These are phyloP conservation scores for Coemansia sp. DNA, from an alignment of 192 early-diverging fungal species.

Conservation along the genomic window DNA sequence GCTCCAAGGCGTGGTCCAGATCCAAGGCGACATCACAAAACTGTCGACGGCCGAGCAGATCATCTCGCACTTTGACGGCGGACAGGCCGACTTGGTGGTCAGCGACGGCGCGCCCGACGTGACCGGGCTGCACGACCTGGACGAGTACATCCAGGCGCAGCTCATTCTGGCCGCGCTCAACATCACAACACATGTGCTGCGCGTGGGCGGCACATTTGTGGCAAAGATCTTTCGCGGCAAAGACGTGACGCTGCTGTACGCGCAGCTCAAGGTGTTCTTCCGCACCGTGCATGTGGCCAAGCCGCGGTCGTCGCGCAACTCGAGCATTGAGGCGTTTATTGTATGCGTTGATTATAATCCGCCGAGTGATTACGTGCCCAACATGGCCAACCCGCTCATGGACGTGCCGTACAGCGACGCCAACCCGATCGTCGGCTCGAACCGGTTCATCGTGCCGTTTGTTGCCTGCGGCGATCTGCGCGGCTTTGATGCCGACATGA, in stretches of 20 bases:
- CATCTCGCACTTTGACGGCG: slow-evolving; percentile 83
- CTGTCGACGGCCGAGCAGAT: slow-evolving; percentile 88
- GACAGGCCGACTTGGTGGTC: slow-evolving; percentile 88
- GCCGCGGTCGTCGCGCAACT: slow-evolving; percentile 90
- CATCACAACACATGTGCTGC: slow-evolving; percentile 93
- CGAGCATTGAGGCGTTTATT: slow-evolving; percentile 91
- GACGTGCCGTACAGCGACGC: slow-evolving; percentile 73
- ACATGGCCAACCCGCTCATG: slow-evolving; percentile 86
- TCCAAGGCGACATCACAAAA: slow-evolving; percentile 99
- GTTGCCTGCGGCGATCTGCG: slow-evolving; percentile 88
- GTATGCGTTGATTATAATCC: slow-evolving; percentile 90
- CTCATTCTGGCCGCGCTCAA: slow-evolving; percentile 92
- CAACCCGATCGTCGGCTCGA: slow-evolving; percentile 67
- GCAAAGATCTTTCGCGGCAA: slow-evolving; percentile 98
- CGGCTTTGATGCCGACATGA: slow-evolving; percentile 86
- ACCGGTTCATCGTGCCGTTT: slow-evolving; percentile 84
- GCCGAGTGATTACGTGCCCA: slow-evolving; percentile 79
- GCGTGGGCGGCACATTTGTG: slow-evolving; percentile 89
- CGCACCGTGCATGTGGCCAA: slow-evolving; percentile 86
- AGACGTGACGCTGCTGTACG: slow-evolving; percentile 87
- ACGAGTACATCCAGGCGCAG: slow-evolving; percentile 99
- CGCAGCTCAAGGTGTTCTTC: slow-evolving; percentile 92
- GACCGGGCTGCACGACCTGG: slow-evolving; percentile 97
- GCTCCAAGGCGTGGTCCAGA: slow-evolving; percentile 85
- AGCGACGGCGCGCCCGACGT: slow-evolving; percentile 97